Percentiles rank a stretch among this genome's conserved stretches.
Evolutionary conservation across 2,329 filamentous ascomycete genomes (phyloP).

Genomic region (Grosmannia serpens): DNA sequence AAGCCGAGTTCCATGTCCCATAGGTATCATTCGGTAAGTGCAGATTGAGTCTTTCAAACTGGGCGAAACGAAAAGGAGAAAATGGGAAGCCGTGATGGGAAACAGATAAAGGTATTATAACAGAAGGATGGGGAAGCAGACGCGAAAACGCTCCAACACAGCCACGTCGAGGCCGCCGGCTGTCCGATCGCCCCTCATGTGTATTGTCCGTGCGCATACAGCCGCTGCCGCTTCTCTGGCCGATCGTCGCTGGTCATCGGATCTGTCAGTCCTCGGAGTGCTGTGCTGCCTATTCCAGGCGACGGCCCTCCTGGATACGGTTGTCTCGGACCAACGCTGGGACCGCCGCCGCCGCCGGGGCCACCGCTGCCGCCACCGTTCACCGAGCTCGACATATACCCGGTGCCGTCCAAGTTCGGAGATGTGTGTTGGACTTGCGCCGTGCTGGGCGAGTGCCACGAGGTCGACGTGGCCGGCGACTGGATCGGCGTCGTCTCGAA

Average conservation of each 20-base stretch:
- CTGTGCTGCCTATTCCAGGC: slow-evolving; percentile 19
- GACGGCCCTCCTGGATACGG: slow-evolving; percentile 8
- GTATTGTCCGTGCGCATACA: slow-evolving; percentile 26
- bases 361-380: slow-evolving; percentile 21
- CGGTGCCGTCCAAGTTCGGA: slow-evolving; percentile 32
- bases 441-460: slow-evolving; percentile 37
- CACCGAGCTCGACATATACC: slow-evolving; percentile 33
- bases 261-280: slow-evolving; percentile 21
- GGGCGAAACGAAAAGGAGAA: background rate
- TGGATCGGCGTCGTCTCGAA: slow-evolving; percentile 45
- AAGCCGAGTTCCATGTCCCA: slow-evolving; percentile 1
- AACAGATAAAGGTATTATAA: background rate
- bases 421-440: slow-evolving; percentile 37
- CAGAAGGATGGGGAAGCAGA: background rate
- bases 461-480: slow-evolving; percentile 35
- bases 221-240: slow-evolving; percentile 41
- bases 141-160: background rate
- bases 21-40: slow-evolving; percentile 9
- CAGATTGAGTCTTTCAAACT: slow-evolving; percentile 1
- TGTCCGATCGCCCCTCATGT: background rate
- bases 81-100: background rate
- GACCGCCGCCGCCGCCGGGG: slow-evolving; percentile 10
- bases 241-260: slow-evolving; percentile 25
- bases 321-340: slow-evolving; percentile 18
- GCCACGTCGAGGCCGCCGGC: background rate